Percentiles rank a stretch among this genome's conserved stretches.
Conservation (phyloP, 352 stramenopile species). For the Pythium myriotylum region DNA sequence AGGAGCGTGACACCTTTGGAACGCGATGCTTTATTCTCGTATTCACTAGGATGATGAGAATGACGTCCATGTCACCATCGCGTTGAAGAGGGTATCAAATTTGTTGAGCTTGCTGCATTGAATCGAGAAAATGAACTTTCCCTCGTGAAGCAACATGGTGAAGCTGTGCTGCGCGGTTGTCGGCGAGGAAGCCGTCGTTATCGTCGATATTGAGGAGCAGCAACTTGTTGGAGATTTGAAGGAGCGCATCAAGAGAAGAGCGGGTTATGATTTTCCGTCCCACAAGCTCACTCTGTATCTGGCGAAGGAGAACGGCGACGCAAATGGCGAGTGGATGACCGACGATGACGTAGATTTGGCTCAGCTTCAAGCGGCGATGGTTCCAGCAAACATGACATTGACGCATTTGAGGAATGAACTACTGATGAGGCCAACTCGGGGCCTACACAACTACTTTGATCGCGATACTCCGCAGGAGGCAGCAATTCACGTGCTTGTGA, state of each 20-base stretch:
- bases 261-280: too few relatives aligned
- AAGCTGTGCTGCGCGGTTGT: constrained; percentile 2
- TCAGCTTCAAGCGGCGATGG: constrained; percentile 4
- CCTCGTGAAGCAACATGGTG: background rate
- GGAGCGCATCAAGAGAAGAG: too few relatives aligned
- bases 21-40: too few relatives aligned
- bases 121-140: background rate
- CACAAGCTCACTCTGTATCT: too few relatives aligned
- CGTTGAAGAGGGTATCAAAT: constrained; percentile 2
- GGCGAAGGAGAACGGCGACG: constrained; percentile 13
- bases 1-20: too few relatives aligned
- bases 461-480: background rate
- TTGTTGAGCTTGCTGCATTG: constrained; percentile 5
- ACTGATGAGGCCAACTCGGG: constrained; percentile 12
- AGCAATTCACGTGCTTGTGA: constrained; percentile 18
- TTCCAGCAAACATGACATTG: constrained; percentile 6
- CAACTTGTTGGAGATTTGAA: too few relatives aligned
- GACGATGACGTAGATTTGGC: constrained; percentile 8
- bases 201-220: too few relatives aligned
- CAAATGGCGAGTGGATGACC: constrained; percentile 13
- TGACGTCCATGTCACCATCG: too few relatives aligned
- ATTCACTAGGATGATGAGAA: too few relatives aligned
- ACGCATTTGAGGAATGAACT: constrained; percentile 5
- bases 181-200: too few relatives aligned
- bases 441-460: constrained; percentile 11